Percentiles rank a stretch among this genome's conserved stretches.
Conservation (phyloP, 441 rosid species). For the Erodium texanum region DNA sequence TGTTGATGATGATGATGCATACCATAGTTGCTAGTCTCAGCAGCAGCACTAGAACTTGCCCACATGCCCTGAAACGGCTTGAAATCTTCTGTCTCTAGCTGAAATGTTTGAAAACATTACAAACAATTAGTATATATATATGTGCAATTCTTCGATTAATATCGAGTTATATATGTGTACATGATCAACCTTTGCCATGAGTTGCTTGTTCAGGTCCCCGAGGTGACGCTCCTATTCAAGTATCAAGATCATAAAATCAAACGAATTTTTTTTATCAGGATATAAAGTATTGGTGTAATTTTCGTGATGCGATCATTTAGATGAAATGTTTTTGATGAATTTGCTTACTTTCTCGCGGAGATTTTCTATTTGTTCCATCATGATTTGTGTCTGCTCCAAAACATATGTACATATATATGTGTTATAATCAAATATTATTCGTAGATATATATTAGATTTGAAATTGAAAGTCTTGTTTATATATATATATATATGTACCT, state of each 20-base stretch:
- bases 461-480: background rate
- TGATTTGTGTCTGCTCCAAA: conserved; percentile 52
- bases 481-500: conserved; percentile 28
- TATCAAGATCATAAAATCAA: background rate
- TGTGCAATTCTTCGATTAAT: background rate
- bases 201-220: conserved; percentile 74
- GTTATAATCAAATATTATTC: no score
- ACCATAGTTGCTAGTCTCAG: conserved; percentile 27
- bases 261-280: no score
- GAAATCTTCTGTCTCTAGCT: conserved; percentile 55
- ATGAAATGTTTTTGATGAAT: background rate
- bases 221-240: conserved; percentile 59
- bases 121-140: background rate
- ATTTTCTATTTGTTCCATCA: conserved; percentile 70
- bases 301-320: background rate
- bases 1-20: conserved; percentile 37
- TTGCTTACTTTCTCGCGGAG: conserved; percentile 54
- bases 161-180: background rate
- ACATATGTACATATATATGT: background rate
- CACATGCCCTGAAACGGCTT: conserved; percentile 37
- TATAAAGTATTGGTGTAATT: no score
- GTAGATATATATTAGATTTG: no score
- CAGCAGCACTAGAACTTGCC: conserved; percentile 23
- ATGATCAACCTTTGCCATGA: conserved; percentile 42
- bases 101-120: background rate